Percentiles rank a stretch among this genome's conserved stretches.
phyloP scores from a whole-genome alignment of 225 moss, liverwort and hornwort genomes.

The Pleurozium schreberi region DNA sequence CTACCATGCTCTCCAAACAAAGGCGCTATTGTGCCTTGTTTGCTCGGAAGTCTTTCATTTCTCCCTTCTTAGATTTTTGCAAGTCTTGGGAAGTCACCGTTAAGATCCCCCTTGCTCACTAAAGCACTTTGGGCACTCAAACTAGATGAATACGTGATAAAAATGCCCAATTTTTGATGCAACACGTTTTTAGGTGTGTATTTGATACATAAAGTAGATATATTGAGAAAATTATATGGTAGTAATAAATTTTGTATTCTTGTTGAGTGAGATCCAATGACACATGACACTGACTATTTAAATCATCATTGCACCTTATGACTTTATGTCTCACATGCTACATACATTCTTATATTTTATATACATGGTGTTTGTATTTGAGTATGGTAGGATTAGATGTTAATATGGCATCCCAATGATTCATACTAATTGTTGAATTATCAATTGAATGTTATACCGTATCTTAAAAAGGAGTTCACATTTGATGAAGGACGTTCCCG shows the following conservation, averaged over 20 bases:
- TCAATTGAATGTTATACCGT: not conserved
- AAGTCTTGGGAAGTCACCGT: no score
- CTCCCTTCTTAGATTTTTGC: no score
- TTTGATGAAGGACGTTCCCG: constrained; percentile 17
- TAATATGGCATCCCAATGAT: not conserved
- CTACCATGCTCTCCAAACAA: no score
- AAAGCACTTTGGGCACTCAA: no score
- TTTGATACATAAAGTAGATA: no score
- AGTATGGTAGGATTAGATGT: not conserved
- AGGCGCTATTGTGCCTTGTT: no score
- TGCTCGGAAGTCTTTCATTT: no score
- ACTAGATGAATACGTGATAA: no score
- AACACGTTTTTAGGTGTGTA: no score
- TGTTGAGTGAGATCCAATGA: not conserved
- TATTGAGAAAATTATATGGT: not conserved
- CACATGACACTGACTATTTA: not conserved
- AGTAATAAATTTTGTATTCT: not conserved
- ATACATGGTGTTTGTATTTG: not conserved
- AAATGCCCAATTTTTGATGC: no score
- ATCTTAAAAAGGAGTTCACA: not conserved
- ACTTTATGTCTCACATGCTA: not conserved
- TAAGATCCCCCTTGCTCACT: no score
- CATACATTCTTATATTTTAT: rapidly evolving
- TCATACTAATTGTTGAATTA: not conserved
- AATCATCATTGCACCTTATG: not conserved